Percentiles rank a stretch among this genome's conserved stretches.
phyloP scores from a whole-genome alignment of 2,329 filamentous ascomycete genomes.

The Botrytis medusae region DNA sequence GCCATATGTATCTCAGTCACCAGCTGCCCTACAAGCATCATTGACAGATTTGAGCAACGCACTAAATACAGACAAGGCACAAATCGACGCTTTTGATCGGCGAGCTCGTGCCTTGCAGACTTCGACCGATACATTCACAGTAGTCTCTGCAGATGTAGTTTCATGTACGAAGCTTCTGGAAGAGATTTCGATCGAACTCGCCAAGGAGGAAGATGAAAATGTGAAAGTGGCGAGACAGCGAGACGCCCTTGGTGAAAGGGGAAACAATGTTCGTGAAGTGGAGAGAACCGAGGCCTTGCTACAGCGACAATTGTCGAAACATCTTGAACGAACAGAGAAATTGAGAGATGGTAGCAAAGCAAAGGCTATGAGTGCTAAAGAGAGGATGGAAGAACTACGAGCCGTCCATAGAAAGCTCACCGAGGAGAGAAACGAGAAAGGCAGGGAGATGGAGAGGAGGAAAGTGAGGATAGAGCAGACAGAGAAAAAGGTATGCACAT shows the following conservation, averaged over 20 bases:
- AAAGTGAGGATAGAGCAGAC: conserved; percentile 96
- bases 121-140: conserved; percentile 82
- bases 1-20: conserved; percentile 89
- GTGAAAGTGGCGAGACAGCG: conserved; percentile 76
- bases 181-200: conserved; percentile 79
- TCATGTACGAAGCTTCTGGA: conserved; percentile 86
- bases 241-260: conserved; percentile 83
- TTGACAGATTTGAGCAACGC: conserved; percentile 80
- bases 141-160: conserved; percentile 81
- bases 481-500: conserved; percentile 84
- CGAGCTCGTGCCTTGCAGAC: conserved; percentile 88
- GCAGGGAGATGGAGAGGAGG: conserved; percentile 86
- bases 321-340: conserved; percentile 82
- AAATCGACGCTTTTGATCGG: conserved; percentile 85
- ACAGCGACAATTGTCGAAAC: conserved; percentile 79
- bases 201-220: conserved; percentile 89
- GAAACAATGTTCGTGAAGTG: conserved; percentile 87
- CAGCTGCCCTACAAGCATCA: conserved; percentile 76
- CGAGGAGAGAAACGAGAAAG: conserved; percentile 82
- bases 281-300: conserved; percentile 84
- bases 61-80: conserved; percentile 73
- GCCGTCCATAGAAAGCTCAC: conserved; percentile 76
- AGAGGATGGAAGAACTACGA: conserved; percentile 86
- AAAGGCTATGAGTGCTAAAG: conserved; percentile 78
- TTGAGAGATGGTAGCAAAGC: conserved; percentile 76